Evolutionary conservation across 805 yeast species (phyloP).

Genomic region (Barnettozyma wickerhamii): DNA sequence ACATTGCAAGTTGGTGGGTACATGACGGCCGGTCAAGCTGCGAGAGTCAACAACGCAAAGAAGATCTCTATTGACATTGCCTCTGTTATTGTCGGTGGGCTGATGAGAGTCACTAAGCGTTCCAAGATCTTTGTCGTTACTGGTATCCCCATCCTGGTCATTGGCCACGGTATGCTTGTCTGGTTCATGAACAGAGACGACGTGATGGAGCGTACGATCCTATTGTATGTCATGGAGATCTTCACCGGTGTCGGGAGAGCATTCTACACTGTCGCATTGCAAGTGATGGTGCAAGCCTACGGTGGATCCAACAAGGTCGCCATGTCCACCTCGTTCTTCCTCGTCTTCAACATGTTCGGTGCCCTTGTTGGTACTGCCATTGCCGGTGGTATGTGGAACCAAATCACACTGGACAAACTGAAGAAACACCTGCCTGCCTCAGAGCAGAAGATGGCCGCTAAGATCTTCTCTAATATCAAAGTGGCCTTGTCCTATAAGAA

Average conservation of each 20-base stretch:
- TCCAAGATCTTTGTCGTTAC: conserved; percentile 23
- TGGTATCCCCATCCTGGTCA: conserved; percentile 21
- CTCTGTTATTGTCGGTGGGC: conserved; percentile 24
- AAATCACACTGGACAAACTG: conserved; percentile 18
- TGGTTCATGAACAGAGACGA: conserved; percentile 23
- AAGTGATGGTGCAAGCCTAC: conserved; percentile 27
- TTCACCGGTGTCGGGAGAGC: conserved; percentile 29
- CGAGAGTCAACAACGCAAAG: conserved; percentile 29
- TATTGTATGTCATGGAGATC: conserved; percentile 20
- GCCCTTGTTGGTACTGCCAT: conserved; percentile 27
- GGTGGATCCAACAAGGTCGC: conserved; percentile 28
- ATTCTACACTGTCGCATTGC: conserved; percentile 21
- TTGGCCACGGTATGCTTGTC: conserved; percentile 27
- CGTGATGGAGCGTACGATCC: conserved; percentile 11
- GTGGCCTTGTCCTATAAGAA: conserved; percentile 23
- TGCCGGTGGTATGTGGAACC: conserved; percentile 29
- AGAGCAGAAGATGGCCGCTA: conserved; percentile 17
- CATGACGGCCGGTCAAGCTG: conserved; percentile 26
- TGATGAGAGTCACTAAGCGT: conserved; percentile 28
- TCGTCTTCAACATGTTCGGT: conserved; percentile 26
- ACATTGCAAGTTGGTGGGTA: conserved; percentile 28
- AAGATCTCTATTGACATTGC: conserved; percentile 26
- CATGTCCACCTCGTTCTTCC: conserved; percentile 29
- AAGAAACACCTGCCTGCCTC: conserved; percentile 22
- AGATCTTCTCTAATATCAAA: conserved; percentile 24